Base-by-base conservation (phyloP, 441 rosid genomes). In the Metrosideros polymorpha region DNA sequence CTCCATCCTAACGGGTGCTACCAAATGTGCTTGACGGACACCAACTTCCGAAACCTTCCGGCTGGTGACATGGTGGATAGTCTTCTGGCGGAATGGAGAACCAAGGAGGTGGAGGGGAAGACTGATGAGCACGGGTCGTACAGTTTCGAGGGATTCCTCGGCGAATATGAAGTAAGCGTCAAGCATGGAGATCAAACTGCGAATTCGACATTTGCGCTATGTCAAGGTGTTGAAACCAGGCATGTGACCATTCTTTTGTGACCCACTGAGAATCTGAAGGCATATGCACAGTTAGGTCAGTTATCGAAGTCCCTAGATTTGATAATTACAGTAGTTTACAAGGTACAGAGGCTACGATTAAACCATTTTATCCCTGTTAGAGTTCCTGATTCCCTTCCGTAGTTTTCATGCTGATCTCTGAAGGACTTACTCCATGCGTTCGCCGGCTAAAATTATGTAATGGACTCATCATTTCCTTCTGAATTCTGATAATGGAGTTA, bases 21-120 rank as follows among this genome's bases (percentile, higher is more conserved):
- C 89, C 92, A 90, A 84, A 95, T 95, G 98, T 95, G 99, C 90
- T 91, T 97, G 56, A 95, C 96, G 0, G 96, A 94, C 55, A 18
- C 89, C 61, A 90, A 92, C 59, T 84, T 95, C 6, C 51, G 53
- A 2, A 97, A 95, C 89, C 94, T 97, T 1, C 97, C 96, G 1
- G 94, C 99, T 0, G 98, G 98, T 6, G 89, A 97, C 27, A 88
- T 90, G 82, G 96, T 95, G 27, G 98, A 97, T 77, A 87, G 57
- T 66, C 91, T 95, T 42, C 89, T 96, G 47, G 47, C 51, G 83
- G 93, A 94, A 88, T 97, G 99, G 98, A 87, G 85, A 76, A 94
- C 91, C 12, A 88, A 89, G 50, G 89, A 87, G 82, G 75, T 91
- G 29, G 87, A 83, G 9, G 94, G 91, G 3, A 84, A 15, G 6